Conservation (phyloP, 2,329 filamentous ascomycete species). For the Pseudocercospora cruenta region DNA sequence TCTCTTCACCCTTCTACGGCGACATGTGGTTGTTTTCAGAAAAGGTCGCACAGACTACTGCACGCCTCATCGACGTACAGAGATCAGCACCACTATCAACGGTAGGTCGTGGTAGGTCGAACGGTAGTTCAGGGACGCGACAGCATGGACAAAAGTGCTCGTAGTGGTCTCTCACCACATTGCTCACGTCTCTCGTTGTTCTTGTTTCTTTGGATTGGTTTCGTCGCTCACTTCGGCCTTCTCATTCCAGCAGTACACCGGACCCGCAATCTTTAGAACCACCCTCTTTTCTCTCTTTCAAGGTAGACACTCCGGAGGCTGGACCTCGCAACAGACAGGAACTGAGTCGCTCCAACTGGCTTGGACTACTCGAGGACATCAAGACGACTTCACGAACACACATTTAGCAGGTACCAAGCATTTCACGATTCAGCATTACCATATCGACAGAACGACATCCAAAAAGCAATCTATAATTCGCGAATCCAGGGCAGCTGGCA, state of each 20-base stretch:
- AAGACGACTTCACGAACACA: not conserved
- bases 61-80: not conserved
- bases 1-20: not conserved
- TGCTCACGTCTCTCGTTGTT: not conserved
- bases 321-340: not conserved
- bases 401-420: not conserved
- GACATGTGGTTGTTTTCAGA: not conserved
- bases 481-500: not conserved
- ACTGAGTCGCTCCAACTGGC: not conserved
- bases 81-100: not conserved
- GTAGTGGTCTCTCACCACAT: not conserved
- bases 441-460: not conserved
- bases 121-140: not conserved
- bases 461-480: not conserved
- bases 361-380: not conserved
- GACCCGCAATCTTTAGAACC: not conserved
- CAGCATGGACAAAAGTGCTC: not conserved
- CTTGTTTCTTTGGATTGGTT: not conserved
- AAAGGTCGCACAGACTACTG: not conserved
- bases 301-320: not conserved
- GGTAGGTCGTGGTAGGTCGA: slow-evolving; percentile 4
- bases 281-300: not conserved
- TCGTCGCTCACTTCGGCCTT: not conserved
- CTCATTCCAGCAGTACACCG: not conserved
- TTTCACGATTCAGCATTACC: not conserved